phyloP scores from a whole-genome alignment of 2,329 filamentous ascomycete species.

The Epichloe brachyelytri region DNA sequence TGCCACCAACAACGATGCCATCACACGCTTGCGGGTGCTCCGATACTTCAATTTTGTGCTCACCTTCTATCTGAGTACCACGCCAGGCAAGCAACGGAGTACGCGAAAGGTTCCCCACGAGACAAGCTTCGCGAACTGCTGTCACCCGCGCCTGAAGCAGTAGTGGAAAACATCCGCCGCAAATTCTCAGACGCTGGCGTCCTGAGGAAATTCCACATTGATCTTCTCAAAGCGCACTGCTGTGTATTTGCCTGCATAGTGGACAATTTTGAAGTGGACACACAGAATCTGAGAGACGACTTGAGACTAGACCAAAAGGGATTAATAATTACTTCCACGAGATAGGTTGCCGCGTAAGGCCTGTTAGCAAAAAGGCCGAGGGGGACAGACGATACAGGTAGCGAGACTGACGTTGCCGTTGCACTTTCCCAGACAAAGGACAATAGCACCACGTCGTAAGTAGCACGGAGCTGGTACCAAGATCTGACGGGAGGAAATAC shows the following conservation, averaged over 20 bases:
- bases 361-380: slow-evolving; percentile 47
- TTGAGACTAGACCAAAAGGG: slow-evolving; percentile 57
- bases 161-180: slow-evolving; percentile 54
- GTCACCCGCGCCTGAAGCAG: slow-evolving; percentile 42
- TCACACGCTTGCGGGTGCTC: slow-evolving; percentile 41
- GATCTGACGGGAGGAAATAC: neutral
- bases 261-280: slow-evolving; percentile 62
- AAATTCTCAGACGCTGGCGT: slow-evolving; percentile 53
- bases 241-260: slow-evolving; percentile 58
- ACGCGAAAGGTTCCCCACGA: slow-evolving; percentile 42
- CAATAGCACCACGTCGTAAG: slow-evolving; percentile 20
- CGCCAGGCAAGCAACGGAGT: slow-evolving; percentile 32
- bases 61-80: slow-evolving; percentile 36
- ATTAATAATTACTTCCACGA: slow-evolving; percentile 63
- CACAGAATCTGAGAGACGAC: slow-evolving; percentile 56
- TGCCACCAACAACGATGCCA: slow-evolving; percentile 39
- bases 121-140: slow-evolving; percentile 49
- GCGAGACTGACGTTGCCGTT: slow-evolving; percentile 67
- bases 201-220: slow-evolving; percentile 58
- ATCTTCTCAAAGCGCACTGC: slow-evolving; percentile 61
- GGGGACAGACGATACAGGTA: slow-evolving; percentile 38
- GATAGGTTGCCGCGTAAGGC: slow-evolving; percentile 57
- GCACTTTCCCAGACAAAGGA: slow-evolving; percentile 58
- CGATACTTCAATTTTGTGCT: slow-evolving; percentile 48
- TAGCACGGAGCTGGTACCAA: neutral